These are phyloP conservation scores for Secale cereale DNA, from an alignment of 176 grass and related monocot species.

Conservation along the genomic window DNA sequence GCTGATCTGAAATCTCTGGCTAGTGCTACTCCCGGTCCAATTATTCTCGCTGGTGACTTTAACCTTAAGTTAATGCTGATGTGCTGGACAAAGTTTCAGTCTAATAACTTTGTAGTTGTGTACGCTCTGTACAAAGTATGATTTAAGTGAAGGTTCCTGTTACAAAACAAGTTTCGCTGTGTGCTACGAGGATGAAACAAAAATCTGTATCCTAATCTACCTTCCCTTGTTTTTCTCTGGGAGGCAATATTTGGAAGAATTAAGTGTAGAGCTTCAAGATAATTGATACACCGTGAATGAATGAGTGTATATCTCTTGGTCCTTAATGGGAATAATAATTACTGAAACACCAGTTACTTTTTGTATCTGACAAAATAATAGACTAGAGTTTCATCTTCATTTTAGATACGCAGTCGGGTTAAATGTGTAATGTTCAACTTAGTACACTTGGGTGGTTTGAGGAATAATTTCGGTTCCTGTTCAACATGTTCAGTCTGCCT, in stretches of 20 bases:
- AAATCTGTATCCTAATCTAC: background rate
- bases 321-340: background rate
- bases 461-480: background rate
- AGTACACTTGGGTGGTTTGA: conserved; percentile 1
- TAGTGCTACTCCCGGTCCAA: too few species aligned
- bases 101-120: background rate
- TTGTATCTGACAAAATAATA: background rate
- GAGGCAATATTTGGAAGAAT: background rate
- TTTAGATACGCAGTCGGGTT: background rate
- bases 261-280: conserved; percentile 5
- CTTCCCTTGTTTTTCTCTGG: background rate
- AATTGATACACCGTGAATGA: background rate
- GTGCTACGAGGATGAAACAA: conserved; percentile 3
- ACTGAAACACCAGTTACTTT: background rate
- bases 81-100: background rate
- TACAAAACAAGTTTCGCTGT: background rate
- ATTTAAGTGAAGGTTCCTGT: conserved; percentile 7
- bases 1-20: too few species aligned
- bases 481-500: background rate
- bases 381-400: conserved; percentile 11
- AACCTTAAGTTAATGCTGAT: conserved; percentile 15
- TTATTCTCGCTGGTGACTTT: too few species aligned
- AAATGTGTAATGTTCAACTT: conserved; percentile 2
- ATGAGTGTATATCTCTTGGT: background rate
- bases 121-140: conserved; percentile 2